Base-by-base conservation (phyloP, 306 rosid genomes). In the Trifolium dubium region DNA sequence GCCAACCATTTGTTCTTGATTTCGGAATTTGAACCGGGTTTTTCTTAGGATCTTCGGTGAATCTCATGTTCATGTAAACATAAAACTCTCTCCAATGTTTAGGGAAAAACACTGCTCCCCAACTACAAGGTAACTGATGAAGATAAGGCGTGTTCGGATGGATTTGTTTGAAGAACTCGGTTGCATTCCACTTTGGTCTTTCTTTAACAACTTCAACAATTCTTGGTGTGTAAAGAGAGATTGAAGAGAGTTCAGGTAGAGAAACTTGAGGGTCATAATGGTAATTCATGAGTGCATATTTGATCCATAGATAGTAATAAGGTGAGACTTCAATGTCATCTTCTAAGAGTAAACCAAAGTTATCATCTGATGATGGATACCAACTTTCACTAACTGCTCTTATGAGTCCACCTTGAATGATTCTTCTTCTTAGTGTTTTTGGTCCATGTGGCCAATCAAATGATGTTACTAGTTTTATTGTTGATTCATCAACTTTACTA, bases 41-140 rank as follows among this genome's bases (percentile, higher is more conserved):
- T 70, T 66, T 56, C 73, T 94, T 94, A 0, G 97, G 90, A 39
- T 94, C 79, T 60, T 94, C 89, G 5, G 99, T 89, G 86, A 87
- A 94, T 74, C 99, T 86, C 89, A 88, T 82, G 86, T 92, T 89
- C 97, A 89, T 92, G 73, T 94, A 94, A 15, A 90, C 99, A 56
- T 94, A 94, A 86, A 94, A 94, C 34, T 94, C 99, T 74, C 96
- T 87, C 99, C 99, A 94, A 2, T 89, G 99, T 62, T 94, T 94
- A 9, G 99, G 99, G 89, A 94, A 92, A 85, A 94, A 94, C 47
- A 94, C 93, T 41, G 97, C 97, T 0, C 99, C 97, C 99, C 99
- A 94, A 18, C 96, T 89, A 44, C 99, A 94, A 0, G 99, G 99
- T 66, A 94, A 69, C 51, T 94, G 99, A 77, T 94, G 99, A 15